Conservation (phyloP, 2,329 filamentous ascomycete species). For the Orbilia blumenaviensis region DNA sequence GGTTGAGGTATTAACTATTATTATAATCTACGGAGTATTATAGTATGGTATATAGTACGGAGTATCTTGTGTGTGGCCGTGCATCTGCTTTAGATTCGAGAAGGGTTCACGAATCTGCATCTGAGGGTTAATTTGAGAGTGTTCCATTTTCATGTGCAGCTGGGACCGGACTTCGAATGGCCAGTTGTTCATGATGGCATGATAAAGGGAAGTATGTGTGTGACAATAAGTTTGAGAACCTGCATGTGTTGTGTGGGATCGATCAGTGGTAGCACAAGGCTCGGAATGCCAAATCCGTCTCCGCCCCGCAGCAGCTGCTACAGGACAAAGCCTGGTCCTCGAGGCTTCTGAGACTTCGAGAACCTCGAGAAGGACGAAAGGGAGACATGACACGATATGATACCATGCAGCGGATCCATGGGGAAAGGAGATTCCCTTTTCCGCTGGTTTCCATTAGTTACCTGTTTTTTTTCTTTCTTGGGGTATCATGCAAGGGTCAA, state of each 20-base stretch:
- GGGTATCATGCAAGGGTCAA: background rate
- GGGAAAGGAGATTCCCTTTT: background rate
- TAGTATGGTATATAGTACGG: background rate
- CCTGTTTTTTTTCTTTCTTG: background rate
- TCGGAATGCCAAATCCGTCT: slow-evolving; percentile 13
- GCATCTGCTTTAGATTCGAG: background rate
- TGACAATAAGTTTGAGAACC: too few species aligned
- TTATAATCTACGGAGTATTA: background rate
- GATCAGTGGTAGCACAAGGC: slow-evolving; percentile 22
- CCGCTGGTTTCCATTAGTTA: background rate
- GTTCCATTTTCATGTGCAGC: too few species aligned
- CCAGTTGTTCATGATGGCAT: too few species aligned
- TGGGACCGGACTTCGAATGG: too few species aligned
- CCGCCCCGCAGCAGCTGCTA: too few species aligned
- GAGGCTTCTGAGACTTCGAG: slow-evolving; percentile 1
- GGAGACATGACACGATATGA: background rate
- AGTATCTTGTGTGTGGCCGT: slow-evolving; percentile 10
- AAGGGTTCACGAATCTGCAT: background rate
- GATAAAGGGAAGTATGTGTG: too few species aligned
- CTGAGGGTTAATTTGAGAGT: background rate
- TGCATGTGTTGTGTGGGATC: slow-evolving; percentile 19
- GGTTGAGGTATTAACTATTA: slow-evolving; percentile 35
- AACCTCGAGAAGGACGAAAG: background rate
- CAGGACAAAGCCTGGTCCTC: too few species aligned
- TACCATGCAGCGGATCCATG: background rate